Base-by-base conservation (phyloP, 2,329 filamentous ascomycete species). In the Thelonectria discophora region DNA sequence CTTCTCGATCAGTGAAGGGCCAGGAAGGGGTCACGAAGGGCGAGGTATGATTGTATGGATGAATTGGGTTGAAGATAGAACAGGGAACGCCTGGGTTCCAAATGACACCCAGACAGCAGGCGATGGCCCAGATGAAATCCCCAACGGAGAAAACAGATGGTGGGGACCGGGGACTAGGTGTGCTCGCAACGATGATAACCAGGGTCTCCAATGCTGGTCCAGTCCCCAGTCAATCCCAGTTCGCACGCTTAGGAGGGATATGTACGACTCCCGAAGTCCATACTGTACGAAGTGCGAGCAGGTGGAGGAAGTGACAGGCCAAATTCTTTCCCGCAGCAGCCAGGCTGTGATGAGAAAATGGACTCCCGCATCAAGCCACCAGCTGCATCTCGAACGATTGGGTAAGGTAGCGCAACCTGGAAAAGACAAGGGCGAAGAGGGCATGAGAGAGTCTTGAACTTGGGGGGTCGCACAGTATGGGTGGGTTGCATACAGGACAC, bases 151-250 rank as follows among this genome's bases (percentile, higher is more conserved):
- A 53, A 48, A 47, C 39, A 54, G 64, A 60, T 55, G 59, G 69
- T 68, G 70, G 66, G 66, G 69, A 71, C 71, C 65, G 67, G 60
- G 60, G 65, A 60, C 65, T 58, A 64, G 49, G 50, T 56, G 62
- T 67, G 63, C 55, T 56, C 61, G 49, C 59, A 62, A 61, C 47
- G 53, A 65, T 63, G 60, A 62, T 56, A 51, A 37, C 64, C 52
- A 66, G 66, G 69, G 65, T 69, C 68, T 30, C 34, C 34, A 37
- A 37, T 37, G 34, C 34, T 37, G 40, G 37, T 64, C 60, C 55
- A 65, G 69, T 69, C 58, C 62, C 66, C 67, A 52, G 65, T 57
- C 56, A 64, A 63, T 58, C 54, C 59, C 49, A 62, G 61, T 47
- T 53, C 49, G 60, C 59, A 59, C 46, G 3, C 20, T 27, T 47